A percentile compares a stretch with the other conserved stretches of the same genome.
Evolutionary conservation across 176 grass and related monocot genomes (phyloP).

Genomic region (Bothriochloa decipiens): DNA sequence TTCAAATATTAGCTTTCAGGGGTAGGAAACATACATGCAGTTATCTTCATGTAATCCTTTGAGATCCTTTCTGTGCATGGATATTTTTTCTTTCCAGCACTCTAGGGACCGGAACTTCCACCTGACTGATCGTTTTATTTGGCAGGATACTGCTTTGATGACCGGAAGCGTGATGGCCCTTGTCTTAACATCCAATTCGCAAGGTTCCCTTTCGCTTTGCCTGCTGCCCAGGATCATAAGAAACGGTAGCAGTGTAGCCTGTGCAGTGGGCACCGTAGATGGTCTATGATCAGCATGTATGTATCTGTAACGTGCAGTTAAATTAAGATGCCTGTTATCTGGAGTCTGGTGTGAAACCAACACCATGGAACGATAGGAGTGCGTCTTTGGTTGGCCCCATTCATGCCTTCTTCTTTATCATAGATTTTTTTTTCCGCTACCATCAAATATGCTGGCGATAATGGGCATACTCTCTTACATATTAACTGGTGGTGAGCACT

Average conservation of each 20-base stretch:
- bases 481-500: constrained; percentile 3
- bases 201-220: constrained; percentile 74
- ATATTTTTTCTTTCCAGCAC: not conserved
- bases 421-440: not conserved
- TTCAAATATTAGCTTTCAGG: not conserved
- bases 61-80: not conserved
- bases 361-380: not conserved
- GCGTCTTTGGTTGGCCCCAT: not conserved
- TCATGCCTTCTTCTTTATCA: not conserved
- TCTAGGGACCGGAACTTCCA: constrained; percentile 21
- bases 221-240: constrained; percentile 13
- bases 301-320: not conserved
- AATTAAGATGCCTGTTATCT: not conserved
- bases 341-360: not conserved
- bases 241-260: not conserved
- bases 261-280: not conserved
- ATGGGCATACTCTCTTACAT: not conserved
- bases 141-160: constrained; percentile 75
- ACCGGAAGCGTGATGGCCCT: constrained; percentile 54
- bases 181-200: constrained; percentile 63
- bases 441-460: not conserved
- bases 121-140: constrained; percentile 33
- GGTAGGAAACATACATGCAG: not conserved
- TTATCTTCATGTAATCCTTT: not conserved
- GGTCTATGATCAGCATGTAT: constrained; percentile 11